Evolutionary conservation across 257 asterid genomes (phyloP), one percentile per base, ranked within the genome.

Genomic region (Petrea volubilis): DNA sequence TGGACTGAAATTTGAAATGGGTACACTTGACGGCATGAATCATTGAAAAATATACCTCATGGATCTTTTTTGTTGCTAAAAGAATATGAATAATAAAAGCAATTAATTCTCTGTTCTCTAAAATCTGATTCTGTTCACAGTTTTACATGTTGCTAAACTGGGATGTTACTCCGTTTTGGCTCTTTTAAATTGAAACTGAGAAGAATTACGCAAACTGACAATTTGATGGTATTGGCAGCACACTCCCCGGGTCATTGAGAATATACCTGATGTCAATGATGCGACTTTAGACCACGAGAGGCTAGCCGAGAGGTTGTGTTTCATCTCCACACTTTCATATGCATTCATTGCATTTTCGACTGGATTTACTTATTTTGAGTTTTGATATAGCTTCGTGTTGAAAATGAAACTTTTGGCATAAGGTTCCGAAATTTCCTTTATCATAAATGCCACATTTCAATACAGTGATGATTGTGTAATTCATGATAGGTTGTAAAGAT

Each of bases 231-330:
- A 51, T 79, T 81, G 79, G 78, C 98, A 94, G 97, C 98, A 94
- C 85, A 87, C 92, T 21, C 98, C 97, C 61, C 87, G 97, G 67
- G 87, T 94, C 60, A 87, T 85, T 77, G 78, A 75, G 61, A 81
- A 64, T 76, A 87, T 94, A 86, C 97, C 97, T 18, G 96, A 94
- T 77, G 77, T 93, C 66, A 83, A 85, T 78, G 90, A 91, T 83
- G 98, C 97, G 4, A 86, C 88, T 64, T 72, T 94, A 61, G 97
- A 91, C 81, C 98, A 93, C 44, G 96, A 74, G 72, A 86, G 93
- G 68, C 95, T 94, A 58, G 91, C 96, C 65, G 78, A 81, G 64
- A 91, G 98, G 98, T 91, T 76, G 50, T 61, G 51, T 60, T 70
- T 85, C 58, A 12, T 78, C 70, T 78, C 75, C 59, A 21, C 6